Conservation (phyloP, 2,329 filamentous ascomycete genomes). For the Xylaria sp. region DNA sequence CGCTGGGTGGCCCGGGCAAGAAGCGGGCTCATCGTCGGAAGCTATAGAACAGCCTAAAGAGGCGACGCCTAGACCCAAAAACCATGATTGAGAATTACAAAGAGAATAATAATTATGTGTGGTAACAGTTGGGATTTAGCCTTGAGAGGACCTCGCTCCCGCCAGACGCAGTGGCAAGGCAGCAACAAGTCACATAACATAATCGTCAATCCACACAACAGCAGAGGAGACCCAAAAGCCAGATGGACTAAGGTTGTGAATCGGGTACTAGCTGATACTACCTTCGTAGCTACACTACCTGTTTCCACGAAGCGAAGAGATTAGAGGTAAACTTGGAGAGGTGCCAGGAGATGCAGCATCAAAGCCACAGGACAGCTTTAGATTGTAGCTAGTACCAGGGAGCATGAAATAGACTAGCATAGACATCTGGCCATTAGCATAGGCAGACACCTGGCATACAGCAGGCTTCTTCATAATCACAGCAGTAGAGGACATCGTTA, state of each 20-base stretch:
- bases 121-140: not conserved
- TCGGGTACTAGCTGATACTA: not conserved
- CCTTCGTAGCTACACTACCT: not conserved
- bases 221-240: not conserved
- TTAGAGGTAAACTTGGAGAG: not conserved
- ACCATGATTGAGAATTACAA: not conserved
- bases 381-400: not conserved
- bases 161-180: not conserved
- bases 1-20: slow-evolving; percentile 54
- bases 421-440: not conserved
- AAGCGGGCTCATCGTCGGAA: slow-evolving; percentile 66
- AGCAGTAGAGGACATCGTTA: not conserved
- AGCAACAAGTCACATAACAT: not conserved
- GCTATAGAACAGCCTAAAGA: slow-evolving; percentile 53
- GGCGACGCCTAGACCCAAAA: not conserved
- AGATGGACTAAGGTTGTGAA: not conserved
- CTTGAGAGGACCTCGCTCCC: not conserved
- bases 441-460: slow-evolving; percentile 1
- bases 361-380: not conserved
- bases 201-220: not conserved
- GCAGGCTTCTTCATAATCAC: slow-evolving; percentile 5
- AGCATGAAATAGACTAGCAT: slow-evolving; percentile 1
- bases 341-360: not conserved
- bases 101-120: not conserved
- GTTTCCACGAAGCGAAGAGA: not conserved